Base-by-base conservation (phyloP, 768 basidiomycete species). In the Gloeostereum incarnatum region DNA sequence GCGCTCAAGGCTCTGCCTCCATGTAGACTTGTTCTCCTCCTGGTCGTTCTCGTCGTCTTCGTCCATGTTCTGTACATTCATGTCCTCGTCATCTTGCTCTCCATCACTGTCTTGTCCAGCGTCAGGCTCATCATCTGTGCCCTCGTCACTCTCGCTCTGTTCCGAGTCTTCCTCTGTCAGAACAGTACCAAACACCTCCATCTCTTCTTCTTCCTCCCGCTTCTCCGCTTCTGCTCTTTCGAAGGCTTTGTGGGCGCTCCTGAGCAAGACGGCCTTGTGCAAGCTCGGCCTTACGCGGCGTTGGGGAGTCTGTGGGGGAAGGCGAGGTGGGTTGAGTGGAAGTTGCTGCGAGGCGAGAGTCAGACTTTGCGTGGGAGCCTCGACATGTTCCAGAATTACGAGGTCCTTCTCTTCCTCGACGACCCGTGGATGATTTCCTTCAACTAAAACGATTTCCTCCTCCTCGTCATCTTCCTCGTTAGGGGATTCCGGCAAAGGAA, bases 351-450 rank as follows among this genome's bases (percentile, higher is more conserved):
- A 42, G 39, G 16, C 40, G 35, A 13, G 39, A n/a, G n/a, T n/a
- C n/a, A n/a, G n/a, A n/a, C n/a, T n/a, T n/a, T n/a, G n/a, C n/a
- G n/a, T n/a, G 40, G 23, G 21, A 14, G 53, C 44, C 6, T 71
- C 68, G n/a, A 82, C 69, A 38, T 78, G 73, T 51, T 86, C 83
- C 13, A 85, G 59, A 40, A 86, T 82, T 30, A 85, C 69, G 24
- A 85, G 71, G 41, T 82, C 83, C 36, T 63, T 66, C 22, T 76
- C 82, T 40, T 82, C 81, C 47, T 83, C 73, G 0, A 83, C 69
- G 5, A 85, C 80, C 11, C 71, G 69, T 3, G 81, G 81, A 45
- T 74, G 61, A 39, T 79, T 64, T 16, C 77, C 78, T 23, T 83
- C 74, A 0, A 81, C 81, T 3, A 84, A 64, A 1, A 81, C 60